Evolutionary conservation across 176 grass and related monocot species (phyloP).

Genomic region (Ensete glaucum): DNA sequence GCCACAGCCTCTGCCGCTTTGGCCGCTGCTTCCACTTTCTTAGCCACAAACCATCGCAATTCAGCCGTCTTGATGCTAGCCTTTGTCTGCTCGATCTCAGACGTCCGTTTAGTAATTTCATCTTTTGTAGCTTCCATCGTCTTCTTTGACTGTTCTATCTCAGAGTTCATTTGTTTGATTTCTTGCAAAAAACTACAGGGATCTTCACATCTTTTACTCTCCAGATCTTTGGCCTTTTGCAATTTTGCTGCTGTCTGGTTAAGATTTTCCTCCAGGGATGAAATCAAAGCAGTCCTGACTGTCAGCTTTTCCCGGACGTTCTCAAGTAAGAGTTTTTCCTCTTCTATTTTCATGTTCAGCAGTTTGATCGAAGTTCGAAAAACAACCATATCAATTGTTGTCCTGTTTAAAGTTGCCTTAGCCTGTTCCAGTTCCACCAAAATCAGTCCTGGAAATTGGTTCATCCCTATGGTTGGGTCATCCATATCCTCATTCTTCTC

Average conservation of each 20-base stretch:
- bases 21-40: constrained; percentile 87
- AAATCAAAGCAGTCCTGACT: constrained; percentile 35
- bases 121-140: constrained; percentile 54
- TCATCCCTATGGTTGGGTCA: background rate
- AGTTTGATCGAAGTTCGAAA: constrained; percentile 38
- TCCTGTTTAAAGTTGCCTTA: constrained; percentile 43
- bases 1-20: constrained; percentile 67
- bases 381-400: constrained; percentile 43
- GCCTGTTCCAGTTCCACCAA: constrained; percentile 41
- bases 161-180: constrained; percentile 61
- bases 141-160: constrained; percentile 52
- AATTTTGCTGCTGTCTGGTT: constrained; percentile 44
- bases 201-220: constrained; percentile 36
- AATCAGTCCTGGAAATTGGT: constrained; percentile 20
- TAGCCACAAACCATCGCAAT: constrained; percentile 54
- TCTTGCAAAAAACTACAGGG: constrained; percentile 36
- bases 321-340: constrained; percentile 48
- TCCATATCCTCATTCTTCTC: constrained; percentile 5
- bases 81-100: constrained; percentile 76
- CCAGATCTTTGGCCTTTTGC: constrained; percentile 33
- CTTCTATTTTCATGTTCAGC: constrained; percentile 40
- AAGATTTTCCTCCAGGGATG: constrained; percentile 54
- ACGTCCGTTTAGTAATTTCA: constrained; percentile 37
- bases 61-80: constrained; percentile 56
- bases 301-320: constrained; percentile 45